Conservation (phyloP, 208 protist genomes). For the Phytomonas serpens region DNA sequence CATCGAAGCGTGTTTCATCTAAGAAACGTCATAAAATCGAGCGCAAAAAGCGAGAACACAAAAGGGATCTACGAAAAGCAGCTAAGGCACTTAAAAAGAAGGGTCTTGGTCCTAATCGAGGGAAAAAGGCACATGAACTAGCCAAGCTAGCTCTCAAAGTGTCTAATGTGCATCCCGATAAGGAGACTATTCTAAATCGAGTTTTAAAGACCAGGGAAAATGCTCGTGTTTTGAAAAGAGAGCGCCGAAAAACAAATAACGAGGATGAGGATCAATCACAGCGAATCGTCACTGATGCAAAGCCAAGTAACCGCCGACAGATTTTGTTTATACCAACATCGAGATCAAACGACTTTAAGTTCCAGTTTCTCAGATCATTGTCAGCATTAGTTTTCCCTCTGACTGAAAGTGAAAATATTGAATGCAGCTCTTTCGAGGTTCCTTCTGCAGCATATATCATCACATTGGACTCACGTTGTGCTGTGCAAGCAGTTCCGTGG, state of each 20-base stretch:
- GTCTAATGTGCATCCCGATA: slow-evolving; percentile 80
- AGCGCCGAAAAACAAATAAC: slow-evolving; percentile 12
- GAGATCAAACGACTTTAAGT: slow-evolving; percentile 57
- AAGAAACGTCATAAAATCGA: slow-evolving; percentile 85
- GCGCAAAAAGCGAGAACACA: slow-evolving; percentile 84
- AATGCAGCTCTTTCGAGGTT: slow-evolving; percentile 30
- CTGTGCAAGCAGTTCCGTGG: slow-evolving; percentile 77
- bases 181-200: slow-evolving; percentile 70
- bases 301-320: slow-evolving; percentile 37
- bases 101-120: slow-evolving; percentile 58
- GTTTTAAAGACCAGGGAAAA: slow-evolving; percentile 70
- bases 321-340: slow-evolving; percentile 54
- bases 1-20: slow-evolving; percentile 81
- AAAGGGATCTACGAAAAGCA: slow-evolving; percentile 76
- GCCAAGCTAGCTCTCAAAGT: slow-evolving; percentile 75
- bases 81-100: slow-evolving; percentile 74
- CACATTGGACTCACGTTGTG: slow-evolving; percentile 73
- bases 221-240: slow-evolving; percentile 43
- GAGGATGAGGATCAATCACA: slow-evolving; percentile 11
- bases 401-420: background rate
- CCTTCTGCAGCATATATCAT: slow-evolving; percentile 69
- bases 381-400: slow-evolving; percentile 57
- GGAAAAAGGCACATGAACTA: slow-evolving; percentile 66
- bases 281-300: background rate
- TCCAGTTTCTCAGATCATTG: slow-evolving; percentile 69